phyloP scores from a whole-genome alignment of 31 red algal species.

The Porphyra umbilicalis region DNA sequence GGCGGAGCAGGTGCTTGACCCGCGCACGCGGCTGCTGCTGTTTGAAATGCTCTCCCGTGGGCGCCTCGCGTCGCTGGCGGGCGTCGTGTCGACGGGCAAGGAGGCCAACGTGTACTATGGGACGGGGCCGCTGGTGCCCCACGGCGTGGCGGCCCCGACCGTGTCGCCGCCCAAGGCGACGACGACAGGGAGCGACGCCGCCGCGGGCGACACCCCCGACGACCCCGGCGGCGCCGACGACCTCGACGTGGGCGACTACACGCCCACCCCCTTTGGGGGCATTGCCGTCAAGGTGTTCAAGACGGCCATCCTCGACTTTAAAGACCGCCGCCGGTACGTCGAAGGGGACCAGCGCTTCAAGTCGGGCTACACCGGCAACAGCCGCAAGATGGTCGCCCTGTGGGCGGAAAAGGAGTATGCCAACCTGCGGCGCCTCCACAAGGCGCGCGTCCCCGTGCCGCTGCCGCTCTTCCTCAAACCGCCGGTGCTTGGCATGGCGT shows the following conservation, averaged over 20 bases:
- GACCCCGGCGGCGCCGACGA: no score
- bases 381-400: constrained; percentile 86
- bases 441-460: constrained; percentile 58
- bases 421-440: constrained; percentile 80
- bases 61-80: constrained; percentile 41
- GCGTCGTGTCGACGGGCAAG: constrained; percentile 88
- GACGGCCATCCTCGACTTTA: constrained; percentile 82
- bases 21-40: constrained; percentile 69
- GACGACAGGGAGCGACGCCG: no score
- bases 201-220: no score
- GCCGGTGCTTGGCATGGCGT: constrained; percentile 82
- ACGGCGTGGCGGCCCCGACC: background rate
- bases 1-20: constrained; percentile 85
- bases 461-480: constrained; percentile 59
- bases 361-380: constrained; percentile 56
- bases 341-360: constrained; percentile 87
- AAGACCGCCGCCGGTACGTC: constrained; percentile 92
- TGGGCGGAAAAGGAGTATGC: constrained; percentile 98
- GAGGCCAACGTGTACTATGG: constrained; percentile 94
- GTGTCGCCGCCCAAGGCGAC: background rate
- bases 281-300: constrained; percentile 94
- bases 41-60: constrained; percentile 54
- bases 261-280: constrained; percentile 14
- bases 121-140: constrained; percentile 26
- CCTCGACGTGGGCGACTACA: constrained; percentile 13